A percentile compares a stretch with the other conserved stretches of the same genome.
These are phyloP conservation scores for Fulvia fulva DNA, from an alignment of 2,329 filamentous ascomycete species.

Conservation along the genomic window DNA sequence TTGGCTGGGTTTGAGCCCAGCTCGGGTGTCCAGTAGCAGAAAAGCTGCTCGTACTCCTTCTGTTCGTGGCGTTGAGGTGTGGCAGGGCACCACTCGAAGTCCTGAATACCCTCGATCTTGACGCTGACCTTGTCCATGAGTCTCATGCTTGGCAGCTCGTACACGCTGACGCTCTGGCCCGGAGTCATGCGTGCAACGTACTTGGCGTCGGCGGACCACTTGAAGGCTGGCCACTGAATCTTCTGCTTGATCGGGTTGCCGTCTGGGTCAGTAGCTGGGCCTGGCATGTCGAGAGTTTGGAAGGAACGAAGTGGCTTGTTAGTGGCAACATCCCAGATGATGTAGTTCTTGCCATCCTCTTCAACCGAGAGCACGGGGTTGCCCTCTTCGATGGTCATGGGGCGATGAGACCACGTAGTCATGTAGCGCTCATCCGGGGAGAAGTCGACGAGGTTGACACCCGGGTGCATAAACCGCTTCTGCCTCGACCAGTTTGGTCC, in stretches of 20 bases:
- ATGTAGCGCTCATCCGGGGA: constrained; percentile 90
- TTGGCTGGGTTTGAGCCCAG: constrained; percentile 97
- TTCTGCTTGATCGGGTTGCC: constrained; percentile 76
- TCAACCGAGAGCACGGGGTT: constrained; percentile 72
- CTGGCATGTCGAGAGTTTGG: constrained; percentile 76
- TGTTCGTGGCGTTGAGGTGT: constrained; percentile 75
- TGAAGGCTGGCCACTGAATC: constrained; percentile 97
- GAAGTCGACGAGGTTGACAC: constrained; percentile 93
- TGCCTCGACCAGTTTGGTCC: constrained; percentile 84
- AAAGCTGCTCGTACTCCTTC: constrained; percentile 90
- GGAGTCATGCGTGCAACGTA: constrained; percentile 91
- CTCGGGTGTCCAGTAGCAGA: constrained; percentile 98
- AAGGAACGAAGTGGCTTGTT: constrained; percentile 89
- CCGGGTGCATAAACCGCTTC: constrained; percentile 90
- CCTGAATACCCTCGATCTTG: constrained; percentile 94
- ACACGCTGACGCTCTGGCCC: constrained; percentile 83
- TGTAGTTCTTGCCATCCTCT: constrained; percentile 98
- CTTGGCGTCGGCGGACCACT: constrained; percentile 97
- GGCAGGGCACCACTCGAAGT: constrained; percentile 96
- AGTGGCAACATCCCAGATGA: constrained; percentile 95
- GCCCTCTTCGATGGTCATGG: constrained; percentile 86
- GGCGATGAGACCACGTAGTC: constrained; percentile 93
- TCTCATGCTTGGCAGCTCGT: constrained; percentile 85
- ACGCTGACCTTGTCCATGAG: constrained; percentile 85
- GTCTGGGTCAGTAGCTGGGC: constrained; percentile 56